Conservation (phyloP, 2,329 filamentous ascomycete species). For the Juglanconis sp. region DNA sequence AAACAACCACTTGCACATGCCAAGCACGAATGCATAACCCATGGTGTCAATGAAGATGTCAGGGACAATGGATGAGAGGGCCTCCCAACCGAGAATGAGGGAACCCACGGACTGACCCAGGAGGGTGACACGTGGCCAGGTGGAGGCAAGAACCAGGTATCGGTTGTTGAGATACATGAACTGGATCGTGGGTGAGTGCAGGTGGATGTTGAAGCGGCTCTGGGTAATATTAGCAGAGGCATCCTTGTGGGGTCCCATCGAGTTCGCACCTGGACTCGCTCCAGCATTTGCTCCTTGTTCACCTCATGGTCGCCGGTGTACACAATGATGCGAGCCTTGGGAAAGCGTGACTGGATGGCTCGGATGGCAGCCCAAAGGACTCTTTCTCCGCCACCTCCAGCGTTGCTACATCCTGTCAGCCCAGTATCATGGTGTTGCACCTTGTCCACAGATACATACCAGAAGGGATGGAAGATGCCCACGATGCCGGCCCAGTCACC, state of each 20-base stretch:
- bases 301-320: constrained; percentile 95
- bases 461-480: constrained; percentile 97
- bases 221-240: constrained; percentile 31
- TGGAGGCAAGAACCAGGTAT: constrained; percentile 79
- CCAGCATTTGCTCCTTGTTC: constrained; percentile 20
- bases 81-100: constrained; percentile 82
- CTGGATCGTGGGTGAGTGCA: constrained; percentile 76
- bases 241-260: neutral
- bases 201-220: constrained; percentile 87
- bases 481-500: constrained; percentile 79
- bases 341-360: constrained; percentile 85
- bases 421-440: neutral
- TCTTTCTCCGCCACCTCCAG: constrained; percentile 90
- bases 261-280: constrained; percentile 8
- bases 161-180: constrained; percentile 91
- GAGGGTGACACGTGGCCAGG: constrained; percentile 89
- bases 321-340: constrained; percentile 82
- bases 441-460: constrained; percentile 50
- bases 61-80: constrained; percentile 85
- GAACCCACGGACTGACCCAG: constrained; percentile 92
- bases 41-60: constrained; percentile 97
- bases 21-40: constrained; percentile 91
- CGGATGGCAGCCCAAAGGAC: constrained; percentile 95
- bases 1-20: constrained; percentile 79
- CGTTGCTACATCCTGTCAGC: constrained; percentile 61